Evolutionary conservation across 306 rosid genomes (phyloP).

Genomic region (Styphnolobium japonicum): DNA sequence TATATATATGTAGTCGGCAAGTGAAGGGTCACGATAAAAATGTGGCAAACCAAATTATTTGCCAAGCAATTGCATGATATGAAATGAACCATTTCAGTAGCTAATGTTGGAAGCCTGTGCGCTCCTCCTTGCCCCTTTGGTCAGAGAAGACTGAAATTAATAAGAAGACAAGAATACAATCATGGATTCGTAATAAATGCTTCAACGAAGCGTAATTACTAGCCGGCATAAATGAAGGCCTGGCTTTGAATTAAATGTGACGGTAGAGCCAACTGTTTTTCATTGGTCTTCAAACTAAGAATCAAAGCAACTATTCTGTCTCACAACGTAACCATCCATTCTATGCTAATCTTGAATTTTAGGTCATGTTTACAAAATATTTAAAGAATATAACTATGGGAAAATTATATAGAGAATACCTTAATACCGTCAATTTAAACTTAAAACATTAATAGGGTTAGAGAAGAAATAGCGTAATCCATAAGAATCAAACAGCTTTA

Average conservation of each 20-base stretch:
- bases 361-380: too few species aligned
- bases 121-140: background rate
- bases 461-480: too few species aligned
- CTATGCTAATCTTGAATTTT: too few species aligned
- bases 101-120: background rate
- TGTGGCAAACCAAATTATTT: slow-evolving; percentile 3
- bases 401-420: background rate
- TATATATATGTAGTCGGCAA: slow-evolving; percentile 32
- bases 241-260: background rate
- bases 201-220: background rate
- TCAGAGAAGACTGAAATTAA: background rate
- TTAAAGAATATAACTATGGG: too few species aligned
- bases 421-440: too few species aligned
- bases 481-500: too few species aligned
- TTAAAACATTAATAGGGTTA: too few species aligned
- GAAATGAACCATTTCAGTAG: background rate
- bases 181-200: slow-evolving; percentile 10
- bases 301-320: slow-evolving; percentile 16
- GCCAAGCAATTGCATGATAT: slow-evolving; percentile 12
- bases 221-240: background rate
- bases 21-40: slow-evolving; percentile 22
- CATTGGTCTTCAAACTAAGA: too few species aligned
- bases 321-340: background rate
- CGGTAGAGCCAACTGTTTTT: too few species aligned
- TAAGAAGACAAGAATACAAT: slow-evolving; percentile 13